Conservation (phyloP, 768 basidiomycete species). For the Boletus pseudo-olivaceus region DNA sequence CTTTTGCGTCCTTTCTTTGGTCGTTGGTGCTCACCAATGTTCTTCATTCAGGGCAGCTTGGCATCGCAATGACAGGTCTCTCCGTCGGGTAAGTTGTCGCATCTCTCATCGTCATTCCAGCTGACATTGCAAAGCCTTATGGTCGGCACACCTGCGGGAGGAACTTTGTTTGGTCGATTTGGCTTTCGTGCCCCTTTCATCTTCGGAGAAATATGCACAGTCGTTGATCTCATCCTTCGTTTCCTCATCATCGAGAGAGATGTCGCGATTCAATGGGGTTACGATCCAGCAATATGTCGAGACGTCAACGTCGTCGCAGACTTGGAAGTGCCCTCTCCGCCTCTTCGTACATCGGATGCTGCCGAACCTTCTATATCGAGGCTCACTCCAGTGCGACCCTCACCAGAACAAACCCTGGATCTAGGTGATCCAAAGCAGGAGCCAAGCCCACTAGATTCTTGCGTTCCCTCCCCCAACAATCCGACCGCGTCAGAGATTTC, state of each 20-base stretch:
- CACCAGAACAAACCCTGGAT: not conserved
- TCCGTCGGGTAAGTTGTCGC: conserved; percentile 44
- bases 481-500: conserved; percentile 3
- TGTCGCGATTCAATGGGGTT: conserved; percentile 46
- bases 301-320: conserved; percentile 1
- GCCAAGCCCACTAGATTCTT: not conserved
- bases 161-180: conserved; percentile 48
- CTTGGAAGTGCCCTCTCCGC: conserved; percentile 5
- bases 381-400: not conserved
- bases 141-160: conserved; percentile 57
- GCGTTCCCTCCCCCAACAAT: not conserved
- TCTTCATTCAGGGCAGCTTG: conserved; percentile 47
- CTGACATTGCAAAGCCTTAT: conserved; percentile 37
- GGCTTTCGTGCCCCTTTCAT: conserved; percentile 63
- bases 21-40: not conserved
- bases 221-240: conserved; percentile 51
- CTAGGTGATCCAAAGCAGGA: not conserved
- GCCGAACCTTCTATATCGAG: not conserved
- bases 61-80: conserved; percentile 56
- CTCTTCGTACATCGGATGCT: not conserved
- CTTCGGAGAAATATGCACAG: conserved; percentile 44
- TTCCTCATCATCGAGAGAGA: conserved; percentile 56
- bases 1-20: not conserved
- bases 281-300: conserved; percentile 36
- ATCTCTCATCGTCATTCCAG: not conserved